These are phyloP conservation scores for Boletus patriciae DNA, from an alignment of 768 basidiomycete species.

Conservation along the genomic window DNA sequence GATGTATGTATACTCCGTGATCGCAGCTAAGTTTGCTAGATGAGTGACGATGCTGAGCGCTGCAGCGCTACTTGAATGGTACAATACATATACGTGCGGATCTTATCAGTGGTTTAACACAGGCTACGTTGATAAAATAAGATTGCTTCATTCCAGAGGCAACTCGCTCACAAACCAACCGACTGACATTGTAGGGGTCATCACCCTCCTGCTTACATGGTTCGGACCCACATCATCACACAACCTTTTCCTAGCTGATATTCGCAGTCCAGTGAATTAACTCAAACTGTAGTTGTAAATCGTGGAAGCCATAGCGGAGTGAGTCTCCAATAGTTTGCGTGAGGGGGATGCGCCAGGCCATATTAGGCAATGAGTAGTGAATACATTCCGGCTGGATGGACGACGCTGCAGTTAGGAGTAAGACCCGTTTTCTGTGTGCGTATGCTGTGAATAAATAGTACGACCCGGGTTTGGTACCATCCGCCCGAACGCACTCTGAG, in stretches of 20 bases:
- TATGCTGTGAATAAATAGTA: slow-evolving; percentile 60
- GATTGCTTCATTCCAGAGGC: neutral
- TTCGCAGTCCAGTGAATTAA: neutral
- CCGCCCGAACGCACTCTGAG: slow-evolving; percentile 41
- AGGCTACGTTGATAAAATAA: slow-evolving; percentile 19
- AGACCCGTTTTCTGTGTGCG: slow-evolving; percentile 36
- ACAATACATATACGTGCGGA: no score
- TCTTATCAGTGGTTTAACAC: neutral
- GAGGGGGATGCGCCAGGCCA: neutral
- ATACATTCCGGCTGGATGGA: slow-evolving; percentile 20
- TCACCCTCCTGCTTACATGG: neutral
- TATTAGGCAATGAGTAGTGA: slow-evolving; percentile 24
- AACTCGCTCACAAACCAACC: neutral
- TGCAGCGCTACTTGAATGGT: no score
- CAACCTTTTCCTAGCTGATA: neutral
- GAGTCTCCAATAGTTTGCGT: neutral
- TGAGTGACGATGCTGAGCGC: neutral
- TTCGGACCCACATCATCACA: neutral
- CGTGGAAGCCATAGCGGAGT: neutral
- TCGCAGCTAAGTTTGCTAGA: neutral
- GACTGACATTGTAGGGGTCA: neutral
- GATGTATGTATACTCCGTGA: neutral
- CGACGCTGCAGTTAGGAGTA: slow-evolving; percentile 21
- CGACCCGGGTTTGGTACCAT: slow-evolving; percentile 52
- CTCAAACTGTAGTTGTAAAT: neutral